A percentile compares a stretch with the other conserved stretches of the same genome.
phyloP scores from a whole-genome alignment of 768 basidiomycete genomes.

The Tulasnella sp. region DNA sequence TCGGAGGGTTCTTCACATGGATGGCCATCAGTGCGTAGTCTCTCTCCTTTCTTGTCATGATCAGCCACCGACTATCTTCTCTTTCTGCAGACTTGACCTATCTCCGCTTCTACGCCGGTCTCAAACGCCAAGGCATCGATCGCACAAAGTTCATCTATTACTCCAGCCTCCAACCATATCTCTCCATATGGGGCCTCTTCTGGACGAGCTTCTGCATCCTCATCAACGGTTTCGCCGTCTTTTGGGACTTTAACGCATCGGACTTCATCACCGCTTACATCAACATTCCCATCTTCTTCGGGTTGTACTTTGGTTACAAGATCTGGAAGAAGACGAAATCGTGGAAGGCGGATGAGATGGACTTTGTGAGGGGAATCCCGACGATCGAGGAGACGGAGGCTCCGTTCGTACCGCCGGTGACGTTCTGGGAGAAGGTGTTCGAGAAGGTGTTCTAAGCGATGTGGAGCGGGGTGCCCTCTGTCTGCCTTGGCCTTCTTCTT shows the following conservation, averaged over 20 bases:
- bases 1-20: conserved; percentile 63
- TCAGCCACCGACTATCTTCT: neutral
- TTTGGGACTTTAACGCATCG: conserved; percentile 49
- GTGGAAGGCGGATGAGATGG: conserved; percentile 56
- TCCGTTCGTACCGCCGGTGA: conserved; percentile 41
- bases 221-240: conserved; percentile 47
- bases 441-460: conserved; percentile 38
- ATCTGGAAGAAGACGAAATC: conserved; percentile 31
- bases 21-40: conserved; percentile 36
- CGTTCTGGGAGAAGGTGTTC: conserved; percentile 41
- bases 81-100: conserved; percentile 46
- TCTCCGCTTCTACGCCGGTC: conserved; percentile 41
- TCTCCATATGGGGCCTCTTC: conserved; percentile 59
- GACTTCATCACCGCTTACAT: conserved; percentile 43
- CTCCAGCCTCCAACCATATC: conserved; percentile 39
- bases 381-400: conserved; percentile 57
- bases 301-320: conserved; percentile 38
- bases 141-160: conserved; percentile 33
- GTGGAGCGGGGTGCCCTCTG: neutral
- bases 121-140: conserved; percentile 35
- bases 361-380: conserved; percentile 66
- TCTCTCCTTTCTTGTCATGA: neutral
- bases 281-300: conserved; percentile 40
- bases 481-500: neutral
- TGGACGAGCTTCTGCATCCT: conserved; percentile 49